Base-by-base conservation (phyloP, 352 stramenopile species). In the Globisporangium solare region DNA sequence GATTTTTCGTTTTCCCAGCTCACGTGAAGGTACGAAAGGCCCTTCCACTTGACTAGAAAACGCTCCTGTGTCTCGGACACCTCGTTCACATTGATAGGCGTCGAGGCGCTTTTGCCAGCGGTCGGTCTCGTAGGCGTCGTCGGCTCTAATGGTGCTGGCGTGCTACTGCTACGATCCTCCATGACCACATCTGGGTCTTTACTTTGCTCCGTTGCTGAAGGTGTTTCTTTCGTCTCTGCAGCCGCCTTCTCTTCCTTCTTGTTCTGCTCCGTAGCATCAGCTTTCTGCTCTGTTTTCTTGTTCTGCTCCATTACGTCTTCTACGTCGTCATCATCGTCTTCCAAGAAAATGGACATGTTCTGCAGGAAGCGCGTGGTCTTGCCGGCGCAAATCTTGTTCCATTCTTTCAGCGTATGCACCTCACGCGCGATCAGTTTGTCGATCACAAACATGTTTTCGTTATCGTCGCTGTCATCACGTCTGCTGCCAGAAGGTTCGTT, bases 31-130 rank as follows among this genome's bases (percentile, higher is more conserved):
- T 95, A 94, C 27, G 88, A 96, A 13, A 96, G 60, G 11, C 76
- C 83, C 54, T 91, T 91, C 89, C 89, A 97, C 59, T 97, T 97
- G 51, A 97, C 73, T 54, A 97, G 61, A 37, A 94, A 97, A n/a
- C 85, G 76, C 53, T 82, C 75, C 31, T 79, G 66, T 43, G 56
- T 66, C 60, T 63, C 55, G 27, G 58, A 61, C 11, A 60, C 54
- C 17, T 65, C 58, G 24, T 27, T 42, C 39, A 61, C 55, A 20
- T 31, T 64, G 35, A 48, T 56, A 6, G 54, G 45, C 8, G 51
- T 55, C 3, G 53, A 51, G 10, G 35, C 45, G 6, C 37, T 32
- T 21, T 39, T 66, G 21, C 22, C 52, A 15, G 37, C 35, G 15
- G 27, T 14, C 51, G 22, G 43, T 14, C 42, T 56, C 15, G 22